phyloP scores from a whole-genome alignment of 2,329 filamentous ascomycete genomes.

The Berkeleyomyces rouxiae region DNA sequence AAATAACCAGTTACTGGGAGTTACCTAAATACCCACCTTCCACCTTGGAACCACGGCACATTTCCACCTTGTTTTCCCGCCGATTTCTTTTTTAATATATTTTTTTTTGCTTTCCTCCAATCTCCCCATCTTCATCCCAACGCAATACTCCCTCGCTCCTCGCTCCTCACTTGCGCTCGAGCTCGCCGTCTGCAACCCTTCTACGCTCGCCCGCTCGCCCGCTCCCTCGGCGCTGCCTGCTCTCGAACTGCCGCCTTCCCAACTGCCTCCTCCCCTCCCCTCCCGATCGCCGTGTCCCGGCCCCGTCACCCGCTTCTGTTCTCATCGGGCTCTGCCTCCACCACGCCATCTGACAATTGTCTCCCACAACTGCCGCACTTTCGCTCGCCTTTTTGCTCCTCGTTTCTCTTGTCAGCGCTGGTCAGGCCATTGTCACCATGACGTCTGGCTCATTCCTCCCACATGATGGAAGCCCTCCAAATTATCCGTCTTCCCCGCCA shows the following conservation, averaged over 20 bases:
- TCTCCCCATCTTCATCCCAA: background rate
- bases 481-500: slow-evolving; percentile 49
- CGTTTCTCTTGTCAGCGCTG: background rate
- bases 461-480: slow-evolving; percentile 21
- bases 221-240: background rate
- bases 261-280: background rate
- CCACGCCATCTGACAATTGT: too few relatives aligned
- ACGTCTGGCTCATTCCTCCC: slow-evolving; percentile 23
- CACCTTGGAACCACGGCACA: background rate
- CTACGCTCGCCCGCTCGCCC: background rate
- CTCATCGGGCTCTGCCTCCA: background rate
- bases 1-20: too few relatives aligned
- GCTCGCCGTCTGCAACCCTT: background rate
- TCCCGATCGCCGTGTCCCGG: background rate
- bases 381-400: background rate
- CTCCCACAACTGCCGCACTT: too few relatives aligned
- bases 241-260: too few relatives aligned
- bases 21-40: background rate
- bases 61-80: background rate
- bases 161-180: too few relatives aligned
- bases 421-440: slow-evolving; percentile 17
- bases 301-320: background rate
- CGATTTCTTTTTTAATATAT: background rate
- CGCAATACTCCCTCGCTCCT: too few relatives aligned
- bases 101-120: background rate